Percentiles rank a stretch among this genome's conserved stretches.
These are phyloP conservation scores for Lepiota brunneoincarnata DNA, from an alignment of 768 basidiomycete genomes.

Conservation along the genomic window DNA sequence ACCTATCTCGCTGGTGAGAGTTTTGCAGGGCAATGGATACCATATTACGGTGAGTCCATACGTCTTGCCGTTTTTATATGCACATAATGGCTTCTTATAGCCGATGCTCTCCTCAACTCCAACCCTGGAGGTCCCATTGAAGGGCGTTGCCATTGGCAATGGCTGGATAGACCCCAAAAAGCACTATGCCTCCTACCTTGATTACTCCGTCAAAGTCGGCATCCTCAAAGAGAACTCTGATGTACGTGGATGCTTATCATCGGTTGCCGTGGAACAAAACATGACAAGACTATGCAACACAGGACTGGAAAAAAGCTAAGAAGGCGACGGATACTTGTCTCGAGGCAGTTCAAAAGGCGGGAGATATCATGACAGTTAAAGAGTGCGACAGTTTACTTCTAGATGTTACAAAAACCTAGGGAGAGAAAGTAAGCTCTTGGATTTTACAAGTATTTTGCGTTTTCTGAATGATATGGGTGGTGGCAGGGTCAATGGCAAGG, in stretches of 20 bases:
- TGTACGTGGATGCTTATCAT: slow-evolving; percentile 35
- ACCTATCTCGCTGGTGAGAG: slow-evolving; percentile 96
- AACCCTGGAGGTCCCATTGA: slow-evolving; percentile 58
- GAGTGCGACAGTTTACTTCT: slow-evolving; percentile 61
- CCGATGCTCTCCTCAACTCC: slow-evolving; percentile 71
- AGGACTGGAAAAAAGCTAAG: slow-evolving; percentile 66
- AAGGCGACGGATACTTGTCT: slow-evolving; percentile 59
- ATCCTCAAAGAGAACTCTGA: slow-evolving; percentile 70
- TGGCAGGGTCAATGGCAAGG: slow-evolving; percentile 59
- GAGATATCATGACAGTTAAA: slow-evolving; percentile 53
- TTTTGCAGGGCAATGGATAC: slow-evolving; percentile 97
- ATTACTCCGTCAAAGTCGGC: slow-evolving; percentile 79
- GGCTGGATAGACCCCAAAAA: slow-evolving; percentile 92
- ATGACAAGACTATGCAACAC: slow-evolving; percentile 5
- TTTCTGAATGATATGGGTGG: background rate
- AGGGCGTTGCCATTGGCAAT: slow-evolving; percentile 91
- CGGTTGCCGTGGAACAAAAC: slow-evolving; percentile 3
- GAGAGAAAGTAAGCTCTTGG: slow-evolving; percentile 33
- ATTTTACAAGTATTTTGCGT: background rate
- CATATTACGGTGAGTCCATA: slow-evolving; percentile 72
- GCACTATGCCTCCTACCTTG: slow-evolving; percentile 89
- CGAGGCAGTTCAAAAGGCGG: slow-evolving; percentile 36
- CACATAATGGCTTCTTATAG: slow-evolving; percentile 33
- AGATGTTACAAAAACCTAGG: slow-evolving; percentile 37
- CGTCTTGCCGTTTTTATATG: background rate